Percentiles rank a stretch among this genome's conserved stretches.
phyloP scores from a whole-genome alignment of 306 rosid species.

The Potentilla sterilis region DNA sequence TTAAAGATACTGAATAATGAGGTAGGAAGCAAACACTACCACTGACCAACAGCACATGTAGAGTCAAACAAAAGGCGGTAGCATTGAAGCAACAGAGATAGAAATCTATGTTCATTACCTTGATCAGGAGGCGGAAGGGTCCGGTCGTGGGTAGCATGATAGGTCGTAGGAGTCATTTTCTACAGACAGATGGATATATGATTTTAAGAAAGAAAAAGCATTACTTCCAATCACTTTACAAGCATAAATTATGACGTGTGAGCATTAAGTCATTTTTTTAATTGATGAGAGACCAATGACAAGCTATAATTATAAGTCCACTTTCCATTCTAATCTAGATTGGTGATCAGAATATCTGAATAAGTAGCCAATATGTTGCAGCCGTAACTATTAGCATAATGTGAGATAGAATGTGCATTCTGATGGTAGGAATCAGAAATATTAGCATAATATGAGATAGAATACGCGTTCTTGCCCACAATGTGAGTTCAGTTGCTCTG shows the following conservation, averaged over 20 bases:
- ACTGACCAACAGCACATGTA: neutral
- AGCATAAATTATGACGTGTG: neutral
- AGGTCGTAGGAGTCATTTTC: slow-evolving; percentile 73
- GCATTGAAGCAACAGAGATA: neutral
- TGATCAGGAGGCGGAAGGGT: slow-evolving; percentile 90
- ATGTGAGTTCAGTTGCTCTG: neutral
- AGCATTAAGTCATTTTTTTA: neutral
- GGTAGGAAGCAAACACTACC: neutral
- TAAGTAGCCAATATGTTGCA: neutral
- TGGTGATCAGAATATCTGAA: neutral
- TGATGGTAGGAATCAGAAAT: neutral
- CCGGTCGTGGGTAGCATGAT: slow-evolving; percentile 77
- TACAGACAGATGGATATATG: slow-evolving; percentile 31
- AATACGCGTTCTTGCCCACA: neutral
- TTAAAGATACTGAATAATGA: neutral
- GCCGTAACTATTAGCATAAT: slow-evolving; percentile 2
- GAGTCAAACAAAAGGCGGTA: neutral
- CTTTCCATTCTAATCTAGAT: neutral
- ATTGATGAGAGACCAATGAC: neutral
- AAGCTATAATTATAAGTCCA: neutral
- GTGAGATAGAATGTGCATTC: neutral
- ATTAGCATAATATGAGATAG: neutral
- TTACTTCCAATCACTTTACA: neutral
- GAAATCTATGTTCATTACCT: slow-evolving; percentile 42
- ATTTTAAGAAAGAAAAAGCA: slow-evolving; percentile 16